phyloP scores from a whole-genome alignment of 1,284 basidiomycete genomes.

The Earliella scabrosa region DNA sequence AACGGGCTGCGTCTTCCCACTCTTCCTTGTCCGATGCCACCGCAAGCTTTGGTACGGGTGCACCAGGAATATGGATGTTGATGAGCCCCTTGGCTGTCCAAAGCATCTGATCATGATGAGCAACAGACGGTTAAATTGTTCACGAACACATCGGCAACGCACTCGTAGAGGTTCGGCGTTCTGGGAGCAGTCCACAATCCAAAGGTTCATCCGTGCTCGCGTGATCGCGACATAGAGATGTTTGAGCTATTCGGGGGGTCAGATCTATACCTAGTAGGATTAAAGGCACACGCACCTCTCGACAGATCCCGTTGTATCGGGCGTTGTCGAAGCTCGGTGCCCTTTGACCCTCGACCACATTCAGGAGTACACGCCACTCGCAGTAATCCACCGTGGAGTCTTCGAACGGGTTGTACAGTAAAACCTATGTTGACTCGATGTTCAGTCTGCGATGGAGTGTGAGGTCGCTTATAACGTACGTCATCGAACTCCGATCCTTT shows the following conservation, averaged over 20 bases:
- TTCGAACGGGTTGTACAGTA: conserved; percentile 73
- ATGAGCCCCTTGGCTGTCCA: neutral
- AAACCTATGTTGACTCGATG: conserved; percentile 47
- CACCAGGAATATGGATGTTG: neutral
- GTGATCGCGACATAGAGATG: conserved; percentile 74
- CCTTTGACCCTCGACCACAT: conserved; percentile 35
- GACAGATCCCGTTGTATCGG: conserved; percentile 42
- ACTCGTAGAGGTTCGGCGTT: conserved; percentile 63
- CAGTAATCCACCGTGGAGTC: conserved; percentile 55
- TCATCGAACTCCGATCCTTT: conserved; percentile 79
- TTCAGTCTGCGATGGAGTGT: neutral
- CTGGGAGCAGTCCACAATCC: conserved; percentile 65
- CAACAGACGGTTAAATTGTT: neutral
- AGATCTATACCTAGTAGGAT: neutral
- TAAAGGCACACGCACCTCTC: conserved; percentile 46
- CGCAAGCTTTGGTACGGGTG: neutral
- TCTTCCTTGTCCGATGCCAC: neutral
- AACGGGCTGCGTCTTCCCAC: neutral
- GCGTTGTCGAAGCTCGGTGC: conserved; percentile 57
- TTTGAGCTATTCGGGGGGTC: conserved; percentile 53
- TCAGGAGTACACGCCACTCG: conserved; percentile 64
- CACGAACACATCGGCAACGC: conserved; percentile 9
- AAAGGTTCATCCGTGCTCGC: conserved; percentile 65
- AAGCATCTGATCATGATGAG: neutral
- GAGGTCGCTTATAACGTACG: too few relatives aligned